Evolutionary conservation across 2,329 filamentous ascomycete genomes (phyloP).

Genomic region (Microcyclosporella mali): DNA sequence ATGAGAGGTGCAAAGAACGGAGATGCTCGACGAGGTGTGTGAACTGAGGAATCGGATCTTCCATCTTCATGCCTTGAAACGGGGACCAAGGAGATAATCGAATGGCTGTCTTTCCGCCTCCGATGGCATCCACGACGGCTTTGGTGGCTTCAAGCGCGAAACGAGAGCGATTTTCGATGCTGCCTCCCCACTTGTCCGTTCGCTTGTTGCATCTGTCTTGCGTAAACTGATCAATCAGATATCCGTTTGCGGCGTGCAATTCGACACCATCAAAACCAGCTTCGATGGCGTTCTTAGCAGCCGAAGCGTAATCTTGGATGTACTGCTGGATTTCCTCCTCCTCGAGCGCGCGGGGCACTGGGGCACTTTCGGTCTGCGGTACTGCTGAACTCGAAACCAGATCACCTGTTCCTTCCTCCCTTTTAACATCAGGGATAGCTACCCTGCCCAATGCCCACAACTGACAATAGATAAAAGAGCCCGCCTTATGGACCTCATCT

Average conservation of each 20-base stretch:
- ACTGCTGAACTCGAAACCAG: slow-evolving; percentile 28
- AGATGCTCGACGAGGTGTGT: slow-evolving; percentile 44
- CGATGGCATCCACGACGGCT: slow-evolving; percentile 39
- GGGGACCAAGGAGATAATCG: slow-evolving; percentile 54
- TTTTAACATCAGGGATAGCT: slow-evolving; percentile 31
- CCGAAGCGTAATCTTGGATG: slow-evolving; percentile 40
- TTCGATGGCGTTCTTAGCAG: slow-evolving; percentile 48
- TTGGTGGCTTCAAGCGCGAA: slow-evolving; percentile 54
- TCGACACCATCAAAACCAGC: slow-evolving; percentile 52
- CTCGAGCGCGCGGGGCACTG: slow-evolving; percentile 29
- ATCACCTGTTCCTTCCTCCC: slow-evolving; percentile 20
- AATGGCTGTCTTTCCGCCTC: slow-evolving; percentile 43
- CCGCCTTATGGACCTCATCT: slow-evolving; percentile 46
- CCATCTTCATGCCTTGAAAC: slow-evolving; percentile 58
- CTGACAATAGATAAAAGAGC: slow-evolving; percentile 43
- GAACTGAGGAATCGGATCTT: slow-evolving; percentile 57
- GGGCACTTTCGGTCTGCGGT: slow-evolving; percentile 19
- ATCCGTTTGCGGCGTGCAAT: slow-evolving; percentile 47
- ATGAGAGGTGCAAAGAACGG: slow-evolving; percentile 49
- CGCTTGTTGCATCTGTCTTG: slow-evolving; percentile 46
- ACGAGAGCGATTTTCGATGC: slow-evolving; percentile 46
- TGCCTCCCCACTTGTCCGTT: slow-evolving; percentile 48
- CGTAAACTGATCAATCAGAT: slow-evolving; percentile 49
- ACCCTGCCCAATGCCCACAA: slow-evolving; percentile 45
- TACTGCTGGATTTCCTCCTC: slow-evolving; percentile 39